Conservation (phyloP, 2,329 filamentous ascomycete genomes). For the Aspergillaceae sp. region DNA sequence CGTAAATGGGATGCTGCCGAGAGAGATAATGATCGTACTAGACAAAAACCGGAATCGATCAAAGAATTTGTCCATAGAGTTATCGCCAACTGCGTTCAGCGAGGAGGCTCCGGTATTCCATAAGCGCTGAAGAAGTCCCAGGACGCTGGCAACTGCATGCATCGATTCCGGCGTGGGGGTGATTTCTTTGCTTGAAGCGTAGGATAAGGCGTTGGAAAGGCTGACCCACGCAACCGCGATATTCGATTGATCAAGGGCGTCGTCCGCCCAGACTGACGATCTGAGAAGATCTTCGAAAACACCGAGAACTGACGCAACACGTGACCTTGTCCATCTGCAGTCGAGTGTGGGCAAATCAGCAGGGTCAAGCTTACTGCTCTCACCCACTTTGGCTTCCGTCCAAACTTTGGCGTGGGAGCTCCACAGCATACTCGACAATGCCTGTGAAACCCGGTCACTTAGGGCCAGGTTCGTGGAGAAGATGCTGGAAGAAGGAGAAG, state of each 20-base stretch:
- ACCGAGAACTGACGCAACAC: constrained; percentile 56
- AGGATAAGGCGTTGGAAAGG: constrained; percentile 53
- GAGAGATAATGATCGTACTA: constrained; percentile 40
- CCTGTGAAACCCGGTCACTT: constrained; percentile 53
- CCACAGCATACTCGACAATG: constrained; percentile 63
- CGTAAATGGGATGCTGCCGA: constrained; percentile 44
- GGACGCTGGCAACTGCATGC: constrained; percentile 63
- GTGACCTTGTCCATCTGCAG: constrained; percentile 75
- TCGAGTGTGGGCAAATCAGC: constrained; percentile 80
- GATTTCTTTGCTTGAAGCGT: constrained; percentile 70
- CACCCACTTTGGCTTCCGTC: constrained; percentile 63
- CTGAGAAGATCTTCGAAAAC: constrained; percentile 49
- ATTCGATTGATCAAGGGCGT: constrained; percentile 30
- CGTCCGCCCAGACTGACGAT: constrained; percentile 41
- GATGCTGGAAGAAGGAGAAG: constrained; percentile 53
- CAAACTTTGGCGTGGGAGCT: constrained; percentile 51
- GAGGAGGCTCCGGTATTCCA: constrained; percentile 52
- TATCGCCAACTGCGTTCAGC: constrained; percentile 21
- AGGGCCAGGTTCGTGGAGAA: constrained; percentile 44
- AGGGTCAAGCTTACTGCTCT: constrained; percentile 49
- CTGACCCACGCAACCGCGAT: constrained; percentile 54
- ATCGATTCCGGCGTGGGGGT: constrained; percentile 79
- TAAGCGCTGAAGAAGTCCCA: constrained; percentile 59
- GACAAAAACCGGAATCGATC: constrained; percentile 45
- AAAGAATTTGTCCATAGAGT: constrained; percentile 33